phyloP scores from a whole-genome alignment of 2,329 filamentous ascomycete genomes.

The Fusarium equiseti region DNA sequence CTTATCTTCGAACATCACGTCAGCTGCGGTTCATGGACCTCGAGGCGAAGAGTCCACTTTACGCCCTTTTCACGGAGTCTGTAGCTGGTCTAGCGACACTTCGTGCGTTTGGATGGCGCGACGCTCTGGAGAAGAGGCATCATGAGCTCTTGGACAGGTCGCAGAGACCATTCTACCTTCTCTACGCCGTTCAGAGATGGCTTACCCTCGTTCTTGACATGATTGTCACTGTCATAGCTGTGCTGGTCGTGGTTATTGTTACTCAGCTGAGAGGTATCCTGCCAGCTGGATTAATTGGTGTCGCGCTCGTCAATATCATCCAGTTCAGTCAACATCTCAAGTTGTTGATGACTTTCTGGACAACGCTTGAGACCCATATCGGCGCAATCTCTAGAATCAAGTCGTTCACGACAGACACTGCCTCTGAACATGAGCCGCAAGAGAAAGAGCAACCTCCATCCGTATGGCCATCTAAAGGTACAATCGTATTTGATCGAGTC shows the following conservation, averaged over 20 bases:
- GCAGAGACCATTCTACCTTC: constrained; percentile 62
- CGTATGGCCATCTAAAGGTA: constrained; percentile 86
- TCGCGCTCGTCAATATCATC: constrained; percentile 47
- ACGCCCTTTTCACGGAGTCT: constrained; percentile 63
- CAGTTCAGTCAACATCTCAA: constrained; percentile 49
- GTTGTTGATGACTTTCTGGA: constrained; percentile 51
- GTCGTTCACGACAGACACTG: constrained; percentile 31
- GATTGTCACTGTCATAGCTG: constrained; percentile 38
- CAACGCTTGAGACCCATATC: constrained; percentile 46
- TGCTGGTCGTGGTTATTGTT: constrained; percentile 34
- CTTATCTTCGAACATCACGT: constrained; percentile 62
- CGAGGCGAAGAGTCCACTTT: constrained; percentile 63
- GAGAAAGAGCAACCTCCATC: constrained; percentile 62
- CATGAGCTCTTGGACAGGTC: constrained; percentile 55
- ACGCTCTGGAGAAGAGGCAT: constrained; percentile 50
- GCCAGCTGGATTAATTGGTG: constrained; percentile 36
- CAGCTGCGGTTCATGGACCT: constrained; percentile 66
- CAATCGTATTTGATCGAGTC: constrained; percentile 78
- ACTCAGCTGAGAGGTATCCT: constrained; percentile 31
- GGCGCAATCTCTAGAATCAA: constrained; percentile 46
- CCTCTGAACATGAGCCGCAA: constrained; percentile 28
- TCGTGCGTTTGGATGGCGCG: constrained; percentile 62
- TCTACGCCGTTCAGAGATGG: constrained; percentile 48
- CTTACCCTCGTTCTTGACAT: constrained; percentile 44
- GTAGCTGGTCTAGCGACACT: constrained; percentile 61